Percentiles rank a stretch among this genome's conserved stretches.
Evolutionary conservation across 768 basidiomycete genomes (phyloP).

Genomic region (Phanerochaete sordida): DNA sequence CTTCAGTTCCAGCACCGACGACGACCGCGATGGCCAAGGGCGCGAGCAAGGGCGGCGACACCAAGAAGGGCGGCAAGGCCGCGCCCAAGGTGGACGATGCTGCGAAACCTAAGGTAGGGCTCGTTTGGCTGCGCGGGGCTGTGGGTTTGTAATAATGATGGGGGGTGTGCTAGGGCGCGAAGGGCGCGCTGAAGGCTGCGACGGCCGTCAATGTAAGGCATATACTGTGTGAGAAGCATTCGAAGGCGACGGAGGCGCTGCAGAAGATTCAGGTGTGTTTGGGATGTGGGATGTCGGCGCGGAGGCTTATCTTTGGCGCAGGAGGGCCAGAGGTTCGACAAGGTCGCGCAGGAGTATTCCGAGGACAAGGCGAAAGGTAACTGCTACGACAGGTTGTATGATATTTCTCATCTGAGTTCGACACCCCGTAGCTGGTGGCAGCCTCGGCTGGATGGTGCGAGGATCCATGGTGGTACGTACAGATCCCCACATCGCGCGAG

Average conservation of each 20-base stretch:
- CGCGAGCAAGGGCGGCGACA: neutral
- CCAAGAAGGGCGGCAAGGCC: constrained; percentile 3
- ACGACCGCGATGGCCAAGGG: constrained; percentile 5
- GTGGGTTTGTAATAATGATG: neutral
- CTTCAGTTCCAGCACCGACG: neutral
- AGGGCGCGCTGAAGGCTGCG: constrained; percentile 68
- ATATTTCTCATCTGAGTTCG: neutral
- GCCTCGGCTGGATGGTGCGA: constrained; percentile 82
- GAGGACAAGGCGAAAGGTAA: constrained; percentile 88
- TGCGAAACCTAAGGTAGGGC: neutral
- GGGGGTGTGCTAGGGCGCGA: neutral
- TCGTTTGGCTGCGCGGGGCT: no score
- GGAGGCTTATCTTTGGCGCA: constrained; percentile 22
- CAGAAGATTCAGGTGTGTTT: constrained; percentile 69
- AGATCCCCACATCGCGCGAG: neutral
- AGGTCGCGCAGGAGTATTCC: constrained; percentile 86
- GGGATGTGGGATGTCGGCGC: neutral
- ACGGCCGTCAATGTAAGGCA: constrained; percentile 84
- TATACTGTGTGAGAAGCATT: constrained; percentile 86
- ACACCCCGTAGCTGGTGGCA: constrained; percentile 65
- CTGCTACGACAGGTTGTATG: neutral
- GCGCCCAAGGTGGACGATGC: neutral
- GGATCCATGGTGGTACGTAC: constrained; percentile 76
- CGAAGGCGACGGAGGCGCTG: constrained; percentile 73
- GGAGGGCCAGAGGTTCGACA: constrained; percentile 83